These are phyloP conservation scores for Trichoderma sp. DNA, from an alignment of 2,329 filamentous ascomycete species.

Conservation along the genomic window DNA sequence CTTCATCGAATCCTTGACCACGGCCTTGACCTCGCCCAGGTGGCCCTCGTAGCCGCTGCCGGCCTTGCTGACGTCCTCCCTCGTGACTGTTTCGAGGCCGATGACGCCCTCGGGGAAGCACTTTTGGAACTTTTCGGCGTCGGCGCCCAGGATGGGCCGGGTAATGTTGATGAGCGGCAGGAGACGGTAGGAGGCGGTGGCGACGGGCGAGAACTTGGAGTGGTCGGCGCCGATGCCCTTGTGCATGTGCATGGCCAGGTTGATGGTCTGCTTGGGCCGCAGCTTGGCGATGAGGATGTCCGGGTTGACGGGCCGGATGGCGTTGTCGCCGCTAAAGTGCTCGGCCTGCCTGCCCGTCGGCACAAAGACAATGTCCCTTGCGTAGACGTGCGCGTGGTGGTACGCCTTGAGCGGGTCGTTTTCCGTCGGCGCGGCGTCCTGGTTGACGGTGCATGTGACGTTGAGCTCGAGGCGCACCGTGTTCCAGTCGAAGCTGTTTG, in stretches of 20 bases:
- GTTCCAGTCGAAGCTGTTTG: slow-evolving; percentile 76
- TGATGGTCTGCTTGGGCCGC: slow-evolving; percentile 84
- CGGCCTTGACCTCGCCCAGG: slow-evolving; percentile 81
- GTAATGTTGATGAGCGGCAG: slow-evolving; percentile 85
- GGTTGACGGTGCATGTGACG: slow-evolving; percentile 79
- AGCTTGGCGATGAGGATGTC: slow-evolving; percentile 95
- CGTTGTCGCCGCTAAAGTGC: slow-evolving; percentile 68
- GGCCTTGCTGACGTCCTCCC: slow-evolving; percentile 62
- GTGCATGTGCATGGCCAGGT: slow-evolving; percentile 88
- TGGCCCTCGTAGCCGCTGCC: slow-evolving; percentile 72
- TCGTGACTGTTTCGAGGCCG: slow-evolving; percentile 71
- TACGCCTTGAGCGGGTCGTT: slow-evolving; percentile 84
- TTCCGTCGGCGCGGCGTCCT: slow-evolving; percentile 70
- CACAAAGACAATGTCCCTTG: slow-evolving; percentile 74
- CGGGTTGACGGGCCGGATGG: slow-evolving; percentile 79
- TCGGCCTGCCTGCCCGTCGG: slow-evolving; percentile 73
- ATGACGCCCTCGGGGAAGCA: slow-evolving; percentile 94
- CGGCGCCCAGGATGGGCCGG: slow-evolving; percentile 79
- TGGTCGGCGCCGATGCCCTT: slow-evolving; percentile 94
- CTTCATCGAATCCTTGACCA: slow-evolving; percentile 84
- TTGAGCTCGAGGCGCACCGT: slow-evolving; percentile 79
- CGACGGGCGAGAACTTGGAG: slow-evolving; percentile 95
- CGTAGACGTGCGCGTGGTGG: slow-evolving; percentile 82
- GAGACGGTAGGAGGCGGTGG: slow-evolving; percentile 89
- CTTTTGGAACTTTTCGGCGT: slow-evolving; percentile 84